phyloP scores from a whole-genome alignment of 2,329 filamentous ascomycete genomes.

The Tolypocladium guangdongense region DNA sequence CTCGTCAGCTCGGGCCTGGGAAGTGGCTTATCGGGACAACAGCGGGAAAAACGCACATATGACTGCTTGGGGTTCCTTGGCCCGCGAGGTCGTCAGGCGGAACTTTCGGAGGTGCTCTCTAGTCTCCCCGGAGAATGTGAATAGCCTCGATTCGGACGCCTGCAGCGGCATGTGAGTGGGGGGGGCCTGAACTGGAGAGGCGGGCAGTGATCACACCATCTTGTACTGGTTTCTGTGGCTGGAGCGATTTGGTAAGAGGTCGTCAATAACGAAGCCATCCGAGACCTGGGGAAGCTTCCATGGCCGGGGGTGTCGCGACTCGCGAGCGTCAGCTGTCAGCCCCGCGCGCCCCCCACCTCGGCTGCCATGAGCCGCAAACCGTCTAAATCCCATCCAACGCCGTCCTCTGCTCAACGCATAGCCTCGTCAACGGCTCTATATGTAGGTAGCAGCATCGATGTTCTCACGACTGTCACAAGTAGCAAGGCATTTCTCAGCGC shows the following conservation, averaged over 20 bases:
- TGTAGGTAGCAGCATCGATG: slow-evolving; percentile 39
- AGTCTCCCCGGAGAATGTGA: slow-evolving; percentile 85
- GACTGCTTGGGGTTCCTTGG: slow-evolving; percentile 77
- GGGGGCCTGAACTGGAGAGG: background rate
- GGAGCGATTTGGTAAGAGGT: background rate
- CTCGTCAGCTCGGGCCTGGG: background rate
- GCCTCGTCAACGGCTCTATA: background rate
- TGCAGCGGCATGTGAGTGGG: slow-evolving; percentile 10
- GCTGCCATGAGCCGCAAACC: background rate
- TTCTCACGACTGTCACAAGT: slow-evolving; percentile 66
- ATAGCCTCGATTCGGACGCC: slow-evolving; percentile 74
- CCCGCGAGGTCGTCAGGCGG: slow-evolving; percentile 77
- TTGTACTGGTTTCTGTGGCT: background rate
- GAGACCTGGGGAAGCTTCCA: background rate
- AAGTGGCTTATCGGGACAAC: background rate
- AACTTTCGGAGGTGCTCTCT: slow-evolving; percentile 90
- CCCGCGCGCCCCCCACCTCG: background rate
- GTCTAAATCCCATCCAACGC: background rate
- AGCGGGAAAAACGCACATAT: slow-evolving; percentile 55
- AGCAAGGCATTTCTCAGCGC: slow-evolving; percentile 50
- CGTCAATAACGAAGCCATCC: background rate
- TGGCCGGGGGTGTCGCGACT: too few relatives aligned
- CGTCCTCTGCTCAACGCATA: background rate
- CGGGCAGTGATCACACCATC: background rate
- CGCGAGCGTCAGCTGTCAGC: background rate